A percentile compares a stretch with the other conserved stretches of the same genome.
phyloP scores from a whole-genome alignment of 2,329 filamentous ascomycete genomes.

The Apiospora saccharicola region DNA sequence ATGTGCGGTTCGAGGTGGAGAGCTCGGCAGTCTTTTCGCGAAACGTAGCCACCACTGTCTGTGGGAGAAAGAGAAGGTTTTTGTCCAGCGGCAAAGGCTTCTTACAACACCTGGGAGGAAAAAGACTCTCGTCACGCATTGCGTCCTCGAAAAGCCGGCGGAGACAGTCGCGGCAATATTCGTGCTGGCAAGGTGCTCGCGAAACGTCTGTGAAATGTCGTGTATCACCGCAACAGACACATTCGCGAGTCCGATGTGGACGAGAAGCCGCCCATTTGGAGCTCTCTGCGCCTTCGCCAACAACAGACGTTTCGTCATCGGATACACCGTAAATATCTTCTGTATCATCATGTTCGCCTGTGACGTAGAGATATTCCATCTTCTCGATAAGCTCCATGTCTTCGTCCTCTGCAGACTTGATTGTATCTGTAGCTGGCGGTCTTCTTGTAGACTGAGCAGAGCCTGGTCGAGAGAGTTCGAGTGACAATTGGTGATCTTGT shows the following conservation, averaged over 20 bases:
- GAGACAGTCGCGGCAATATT: slow-evolving; percentile 61
- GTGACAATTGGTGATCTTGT: neutral
- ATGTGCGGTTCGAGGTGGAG: slow-evolving; percentile 54
- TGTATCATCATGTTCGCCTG: neutral
- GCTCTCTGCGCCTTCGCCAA: slow-evolving; percentile 27
- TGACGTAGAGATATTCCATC: neutral
- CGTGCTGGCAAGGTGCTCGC: slow-evolving; percentile 45
- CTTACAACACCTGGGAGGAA: slow-evolving; percentile 62
- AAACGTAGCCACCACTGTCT: slow-evolving; percentile 46
- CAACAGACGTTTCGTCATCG: neutral
- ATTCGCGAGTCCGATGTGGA: slow-evolving; percentile 23
- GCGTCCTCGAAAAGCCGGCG: slow-evolving; percentile 51
- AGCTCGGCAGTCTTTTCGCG: slow-evolving; percentile 56
- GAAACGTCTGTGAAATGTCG: slow-evolving; percentile 29
- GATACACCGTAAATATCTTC: neutral
- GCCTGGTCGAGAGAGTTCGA: no score
- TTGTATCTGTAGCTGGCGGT: no score
- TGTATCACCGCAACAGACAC: slow-evolving; percentile 31
- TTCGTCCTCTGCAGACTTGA: neutral
- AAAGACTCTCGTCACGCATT: slow-evolving; percentile 57
- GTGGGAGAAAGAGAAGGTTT: slow-evolving; percentile 46
- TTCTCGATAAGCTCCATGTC: slow-evolving; percentile 1
- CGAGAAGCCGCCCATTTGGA: slow-evolving; percentile 34
- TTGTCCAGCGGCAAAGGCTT: slow-evolving; percentile 47
- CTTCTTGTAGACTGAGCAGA: no score